Base-by-base conservation (phyloP, 768 basidiomycete genomes). In the Panaeolus cyanescens region DNA sequence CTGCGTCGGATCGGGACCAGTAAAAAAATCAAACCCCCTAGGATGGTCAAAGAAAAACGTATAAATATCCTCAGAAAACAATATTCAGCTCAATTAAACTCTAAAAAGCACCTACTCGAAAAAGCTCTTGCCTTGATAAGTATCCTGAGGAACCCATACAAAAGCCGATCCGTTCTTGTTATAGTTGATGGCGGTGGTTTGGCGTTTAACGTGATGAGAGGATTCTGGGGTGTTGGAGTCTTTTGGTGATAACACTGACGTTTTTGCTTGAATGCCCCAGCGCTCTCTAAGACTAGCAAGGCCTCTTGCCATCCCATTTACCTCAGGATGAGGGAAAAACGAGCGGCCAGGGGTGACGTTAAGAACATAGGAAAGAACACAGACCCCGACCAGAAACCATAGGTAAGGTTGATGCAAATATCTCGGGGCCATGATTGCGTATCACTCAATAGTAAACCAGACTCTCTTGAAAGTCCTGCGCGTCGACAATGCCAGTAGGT, bases 71-170 rank as follows among this genome's bases (percentile, higher is more conserved):
- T n/a, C n/a, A n/a, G n/a, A n/a, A n/a, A 62, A 10, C 28, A 5
- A 42, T 39, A 19, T 25, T 42, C 12, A 19, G 33, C 59, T n/a
- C 32, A 25, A 34, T 54, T 22, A 17, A 20, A 5, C 4, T 8
- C 8, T 3, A 19, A 25, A 32, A 28, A 39, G 13, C 60, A 69
- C 72, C 72, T 78, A 91, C 90, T 90, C 82, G 69, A 92, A 92
- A 73, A 92, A 92, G 0, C 75, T 84, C 45, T 79, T 64, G 6
- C 90, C 90, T 54, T 82, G 77, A 66, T 87, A 90, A 4, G 81
- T 83, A 67, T 90, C 88, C 71, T 88, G 71, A 2, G 83, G 82
- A 15, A 89, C 75, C 90, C 90, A 92, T 7, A 91, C 70, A 64
- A 84, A 87, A n/a, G 74, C 79, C 3, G 85, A 77, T 28, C 81